Evolutionary conservation across 768 basidiomycete genomes (phyloP).

Genomic region (Tricholoma furcatifolium): DNA sequence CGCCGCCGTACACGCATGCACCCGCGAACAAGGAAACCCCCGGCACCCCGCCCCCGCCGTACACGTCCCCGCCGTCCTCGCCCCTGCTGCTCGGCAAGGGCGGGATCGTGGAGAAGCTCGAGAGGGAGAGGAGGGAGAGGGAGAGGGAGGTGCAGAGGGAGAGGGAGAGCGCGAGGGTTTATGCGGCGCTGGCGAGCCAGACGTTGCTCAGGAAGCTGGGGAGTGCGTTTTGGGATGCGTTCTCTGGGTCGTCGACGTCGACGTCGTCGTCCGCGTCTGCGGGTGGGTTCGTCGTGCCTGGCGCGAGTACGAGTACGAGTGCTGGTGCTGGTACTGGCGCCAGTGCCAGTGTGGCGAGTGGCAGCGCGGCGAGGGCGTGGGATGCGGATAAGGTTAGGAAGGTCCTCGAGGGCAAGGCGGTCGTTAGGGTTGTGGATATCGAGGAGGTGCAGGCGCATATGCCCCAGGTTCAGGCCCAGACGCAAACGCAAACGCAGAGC

Average conservation of each 20-base stretch:
- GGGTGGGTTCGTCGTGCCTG: background rate
- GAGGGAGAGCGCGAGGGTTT: constrained; percentile 47
- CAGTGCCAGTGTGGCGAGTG: no score
- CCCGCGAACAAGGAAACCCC: constrained; percentile 12
- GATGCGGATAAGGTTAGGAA: constrained; percentile 80
- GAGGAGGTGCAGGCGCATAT: constrained; percentile 34
- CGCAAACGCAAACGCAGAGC: background rate
- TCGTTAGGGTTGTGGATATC: constrained; percentile 76
- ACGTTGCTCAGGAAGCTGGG: constrained; percentile 73
- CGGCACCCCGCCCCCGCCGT: constrained; percentile 16
- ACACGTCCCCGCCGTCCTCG: constrained; percentile 40
- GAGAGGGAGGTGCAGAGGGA: constrained; percentile 31
- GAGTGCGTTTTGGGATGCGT: constrained; percentile 86
- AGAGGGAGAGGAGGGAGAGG: constrained; percentile 19
- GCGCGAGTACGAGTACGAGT: background rate
- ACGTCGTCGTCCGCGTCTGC: constrained; percentile 5
- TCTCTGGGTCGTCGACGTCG: constrained; percentile 48
- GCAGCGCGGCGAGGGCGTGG: constrained; percentile 41
- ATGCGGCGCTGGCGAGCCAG: constrained; percentile 77
- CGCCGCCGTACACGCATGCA: constrained; percentile 12
- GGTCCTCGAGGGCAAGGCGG: constrained; percentile 82
- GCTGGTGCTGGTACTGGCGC: constrained; percentile 17
- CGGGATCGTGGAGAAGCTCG: constrained; percentile 27
- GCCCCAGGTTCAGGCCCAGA: background rate
- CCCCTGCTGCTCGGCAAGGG: constrained; percentile 31